These are phyloP conservation scores for Crithidia expoeki DNA, from an alignment of 208 protist genomes.

Conservation along the genomic window DNA sequence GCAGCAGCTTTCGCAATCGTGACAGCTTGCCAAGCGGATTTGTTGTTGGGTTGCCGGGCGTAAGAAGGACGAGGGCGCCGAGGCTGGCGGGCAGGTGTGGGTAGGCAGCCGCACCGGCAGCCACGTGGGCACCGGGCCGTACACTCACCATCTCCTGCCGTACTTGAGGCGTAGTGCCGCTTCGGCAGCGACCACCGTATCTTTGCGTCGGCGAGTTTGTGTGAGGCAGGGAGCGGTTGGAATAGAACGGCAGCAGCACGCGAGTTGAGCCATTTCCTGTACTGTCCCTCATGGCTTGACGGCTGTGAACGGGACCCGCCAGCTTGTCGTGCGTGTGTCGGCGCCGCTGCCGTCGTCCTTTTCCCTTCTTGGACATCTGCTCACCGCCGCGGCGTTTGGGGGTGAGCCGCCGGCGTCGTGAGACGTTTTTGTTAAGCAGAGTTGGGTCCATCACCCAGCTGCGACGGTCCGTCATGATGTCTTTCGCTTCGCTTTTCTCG, in stretches of 20 bases:
- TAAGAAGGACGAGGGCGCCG: slow-evolving; percentile 22
- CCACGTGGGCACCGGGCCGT: slow-evolving; percentile 9
- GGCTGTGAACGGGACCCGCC: not conserved
- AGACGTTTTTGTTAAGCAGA: not conserved
- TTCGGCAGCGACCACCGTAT: not conserved
- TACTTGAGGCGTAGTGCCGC: not conserved
- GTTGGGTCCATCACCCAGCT: slow-evolving; percentile 13
- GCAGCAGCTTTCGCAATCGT: slow-evolving; percentile 18
- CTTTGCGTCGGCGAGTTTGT: not conserved
- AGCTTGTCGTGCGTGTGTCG: not conserved
- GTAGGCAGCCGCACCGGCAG: slow-evolving; percentile 15
- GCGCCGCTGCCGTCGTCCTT: not conserved
- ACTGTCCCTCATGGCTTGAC: not conserved
- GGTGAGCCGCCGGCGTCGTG: slow-evolving; percentile 8
- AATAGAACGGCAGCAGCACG: not conserved
- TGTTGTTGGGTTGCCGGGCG: slow-evolving; percentile 11
- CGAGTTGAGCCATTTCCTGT: not conserved
- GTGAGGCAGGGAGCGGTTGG: not conserved
- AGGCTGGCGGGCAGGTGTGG: slow-evolving; percentile 18
- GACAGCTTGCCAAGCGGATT: slow-evolving; percentile 5
- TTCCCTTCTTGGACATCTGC: not conserved
- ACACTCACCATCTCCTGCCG: not conserved
- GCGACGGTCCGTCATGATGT: not conserved
- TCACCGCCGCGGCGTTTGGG: not conserved
- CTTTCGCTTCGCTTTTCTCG: not conserved